Evolutionary conservation across 768 basidiomycete species (phyloP), one percentile per base, ranked within the genome.

Genomic region (Pleurotus ostreatus): DNA sequence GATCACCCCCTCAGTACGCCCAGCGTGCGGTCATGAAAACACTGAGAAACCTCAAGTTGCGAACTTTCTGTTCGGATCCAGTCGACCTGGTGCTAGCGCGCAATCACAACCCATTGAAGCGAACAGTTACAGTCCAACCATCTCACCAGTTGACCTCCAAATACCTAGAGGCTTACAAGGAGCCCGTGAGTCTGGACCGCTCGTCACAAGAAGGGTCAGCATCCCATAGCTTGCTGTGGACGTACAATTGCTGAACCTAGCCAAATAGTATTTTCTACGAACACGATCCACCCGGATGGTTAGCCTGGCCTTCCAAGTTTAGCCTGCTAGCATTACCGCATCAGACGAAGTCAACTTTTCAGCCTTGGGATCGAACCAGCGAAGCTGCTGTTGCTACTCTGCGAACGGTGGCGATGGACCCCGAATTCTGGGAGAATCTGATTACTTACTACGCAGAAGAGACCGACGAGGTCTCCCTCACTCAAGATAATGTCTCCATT

Each of bases 11-110:
- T 45, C 30, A 89, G 86, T 87, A 87, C 73, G 78, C 84, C 2
- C 84, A 86, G 66, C 79, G 88, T 58, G 88, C 86, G 1, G 70
- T 90, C 11, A 88, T 91, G 77, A 93, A 93, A 67, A 78, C 82
- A 25, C 74, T 87, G 5, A 83, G 88, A 54, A 84, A 85, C 66
- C 77, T 94, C 71, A 94, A 94, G 70, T 64, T 95, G n/a, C 81
- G 92, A 44, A 88, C 92, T 1, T 80, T 84, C 48, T 84, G 83
- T 58, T 70, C 66, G 1, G 73, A 75, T 11, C 76, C 82, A 30
- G 71, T 75, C 38, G 85, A 86, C 57, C 71, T 94, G 15, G 80
- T 82, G 8, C 68, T 89, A 4, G 81, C 80, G 60, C 77, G 77
- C 41, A 81, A 80, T 55, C 75, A 76, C 57, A 92, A 94, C 63